These are phyloP conservation scores for Claviceps digitariae DNA, from an alignment of 2,329 filamentous ascomycete species.

Conservation along the genomic window DNA sequence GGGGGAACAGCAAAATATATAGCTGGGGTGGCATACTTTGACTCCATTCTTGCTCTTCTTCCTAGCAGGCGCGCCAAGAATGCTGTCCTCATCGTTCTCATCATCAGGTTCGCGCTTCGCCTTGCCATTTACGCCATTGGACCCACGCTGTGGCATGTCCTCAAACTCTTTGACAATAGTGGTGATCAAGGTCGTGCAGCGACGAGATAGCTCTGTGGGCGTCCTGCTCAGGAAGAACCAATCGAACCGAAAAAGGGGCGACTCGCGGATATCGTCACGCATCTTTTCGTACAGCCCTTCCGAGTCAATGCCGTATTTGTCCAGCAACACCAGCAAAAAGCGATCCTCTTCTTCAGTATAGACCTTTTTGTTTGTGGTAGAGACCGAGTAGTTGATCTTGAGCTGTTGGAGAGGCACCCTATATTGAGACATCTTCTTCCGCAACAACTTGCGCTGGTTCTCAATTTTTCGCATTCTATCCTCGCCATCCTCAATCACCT, in stretches of 20 bases:
- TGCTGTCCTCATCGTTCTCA: conserved; percentile 71
- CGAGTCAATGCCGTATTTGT: conserved; percentile 82
- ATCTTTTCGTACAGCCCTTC: conserved; percentile 87
- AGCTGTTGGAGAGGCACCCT: conserved; percentile 95
- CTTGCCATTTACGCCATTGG: conserved; percentile 51
- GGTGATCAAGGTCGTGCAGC: conserved; percentile 87
- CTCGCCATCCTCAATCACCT: conserved; percentile 84
- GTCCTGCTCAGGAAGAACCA: conserved; percentile 98
- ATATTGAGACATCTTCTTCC: conserved; percentile 92
- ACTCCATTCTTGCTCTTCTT: conserved; percentile 85
- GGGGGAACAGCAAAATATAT: not conserved
- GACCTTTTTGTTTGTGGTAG: conserved; percentile 98
- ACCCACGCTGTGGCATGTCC: conserved; percentile 39
- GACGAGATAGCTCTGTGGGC: conserved; percentile 78
- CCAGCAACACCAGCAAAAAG: conserved; percentile 84
- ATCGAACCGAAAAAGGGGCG: conserved; percentile 90
- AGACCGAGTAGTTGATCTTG: conserved; percentile 97
- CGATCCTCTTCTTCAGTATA: conserved; percentile 98
- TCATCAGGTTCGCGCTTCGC: conserved; percentile 65
- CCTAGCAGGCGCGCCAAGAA: conserved; percentile 66
- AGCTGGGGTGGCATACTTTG: conserved; percentile 45
- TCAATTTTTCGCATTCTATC: conserved; percentile 79
- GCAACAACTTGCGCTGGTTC: conserved; percentile 82
- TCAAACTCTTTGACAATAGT: conserved; percentile 95
- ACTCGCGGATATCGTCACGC: conserved; percentile 92